Conservation (phyloP, 2,329 filamentous ascomycete species). For the Ophidiomyces ophidiicola region DNA sequence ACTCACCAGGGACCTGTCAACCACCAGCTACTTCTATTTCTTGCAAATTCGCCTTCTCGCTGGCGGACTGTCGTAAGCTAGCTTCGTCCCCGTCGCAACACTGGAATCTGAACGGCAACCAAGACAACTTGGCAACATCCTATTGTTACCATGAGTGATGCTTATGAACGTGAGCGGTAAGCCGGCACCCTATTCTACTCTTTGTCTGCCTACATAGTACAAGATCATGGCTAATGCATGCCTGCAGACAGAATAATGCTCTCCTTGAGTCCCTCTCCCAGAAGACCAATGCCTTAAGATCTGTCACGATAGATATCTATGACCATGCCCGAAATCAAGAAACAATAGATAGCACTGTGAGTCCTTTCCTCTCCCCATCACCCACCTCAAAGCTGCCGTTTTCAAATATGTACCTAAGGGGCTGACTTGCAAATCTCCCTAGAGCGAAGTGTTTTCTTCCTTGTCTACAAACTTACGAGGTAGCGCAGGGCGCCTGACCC, state of each 20-base stretch:
- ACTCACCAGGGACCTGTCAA: too few species aligned
- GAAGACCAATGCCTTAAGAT: constrained; percentile 84
- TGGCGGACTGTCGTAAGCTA: too few species aligned
- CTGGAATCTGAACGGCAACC: too few species aligned
- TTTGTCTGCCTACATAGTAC: constrained; percentile 7
- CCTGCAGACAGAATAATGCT: constrained; percentile 85
- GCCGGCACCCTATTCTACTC: background rate
- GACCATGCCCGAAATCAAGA: constrained; percentile 83
- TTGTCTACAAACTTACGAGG: constrained; percentile 75
- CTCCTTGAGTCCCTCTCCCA: constrained; percentile 80
- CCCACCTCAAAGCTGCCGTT: constrained; percentile 1
- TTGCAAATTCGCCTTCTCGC: too few species aligned
- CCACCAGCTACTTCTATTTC: too few species aligned
- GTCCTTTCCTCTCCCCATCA: constrained; percentile 22
- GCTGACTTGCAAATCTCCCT: constrained; percentile 6
- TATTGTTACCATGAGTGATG: constrained; percentile 51
- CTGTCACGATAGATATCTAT: constrained; percentile 95
- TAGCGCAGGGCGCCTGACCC: constrained; percentile 65
- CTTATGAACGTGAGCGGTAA: constrained; percentile 63
- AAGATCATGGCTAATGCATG: constrained; percentile 13
- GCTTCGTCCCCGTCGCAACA: too few species aligned
- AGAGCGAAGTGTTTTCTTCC: constrained; percentile 84
- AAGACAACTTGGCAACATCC: background rate
- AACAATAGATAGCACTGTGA: constrained; percentile 74
- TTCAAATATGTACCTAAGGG: too few species aligned